A percentile compares a stretch with the other conserved stretches of the same genome.
phyloP scores from a whole-genome alignment of 108 stramenopile species.

The Cylindrotheca closterium region DNA sequence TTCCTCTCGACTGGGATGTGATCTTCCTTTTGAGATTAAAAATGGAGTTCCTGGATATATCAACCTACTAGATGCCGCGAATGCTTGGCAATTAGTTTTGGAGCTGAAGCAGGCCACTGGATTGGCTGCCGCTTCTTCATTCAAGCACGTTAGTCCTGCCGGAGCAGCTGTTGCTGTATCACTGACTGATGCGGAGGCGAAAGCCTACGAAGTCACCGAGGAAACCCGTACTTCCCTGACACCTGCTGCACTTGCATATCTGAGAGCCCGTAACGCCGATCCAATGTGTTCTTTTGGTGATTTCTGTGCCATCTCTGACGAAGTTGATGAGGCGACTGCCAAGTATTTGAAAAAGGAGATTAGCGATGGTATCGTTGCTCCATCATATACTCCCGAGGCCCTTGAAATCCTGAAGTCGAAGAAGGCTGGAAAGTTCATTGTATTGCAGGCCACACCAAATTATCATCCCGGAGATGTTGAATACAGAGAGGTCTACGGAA shows the following conservation, averaged over 20 bases:
- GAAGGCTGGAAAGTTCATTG: slow-evolving; percentile 98
- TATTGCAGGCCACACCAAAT: slow-evolving; percentile 85
- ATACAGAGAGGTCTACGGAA: slow-evolving; percentile 98
- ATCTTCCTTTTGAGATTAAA: slow-evolving; percentile 87
- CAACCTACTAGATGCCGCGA: slow-evolving; percentile 96
- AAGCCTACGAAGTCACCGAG: slow-evolving; percentile 84
- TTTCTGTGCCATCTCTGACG: slow-evolving; percentile 94
- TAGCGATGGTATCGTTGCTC: slow-evolving; percentile 98
- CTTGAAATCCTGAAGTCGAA: slow-evolving; percentile 93
- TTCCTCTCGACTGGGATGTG: slow-evolving; percentile 64
- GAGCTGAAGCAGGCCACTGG: slow-evolving; percentile 92
- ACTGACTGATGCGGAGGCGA: slow-evolving; percentile 80
- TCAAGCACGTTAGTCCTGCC: slow-evolving; percentile 98
- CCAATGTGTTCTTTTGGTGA: slow-evolving; percentile 99
- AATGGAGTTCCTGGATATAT: slow-evolving; percentile 98
- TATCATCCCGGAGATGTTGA: slow-evolving; percentile 86
- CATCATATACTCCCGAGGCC: slow-evolving; percentile 95
- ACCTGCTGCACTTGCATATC: slow-evolving; percentile 92
- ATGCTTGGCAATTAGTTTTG: slow-evolving; percentile 96
- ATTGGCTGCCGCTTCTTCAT: slow-evolving; percentile 92
- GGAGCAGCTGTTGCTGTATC: slow-evolving; percentile 97
- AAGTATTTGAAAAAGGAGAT: slow-evolving; percentile 94
- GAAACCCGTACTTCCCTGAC: slow-evolving; percentile 80
- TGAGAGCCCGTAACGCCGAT: slow-evolving; percentile 97
- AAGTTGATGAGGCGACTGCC: slow-evolving; percentile 97